phyloP scores from a whole-genome alignment of 2,329 filamentous ascomycete species.

The Xylariales sp. region DNA sequence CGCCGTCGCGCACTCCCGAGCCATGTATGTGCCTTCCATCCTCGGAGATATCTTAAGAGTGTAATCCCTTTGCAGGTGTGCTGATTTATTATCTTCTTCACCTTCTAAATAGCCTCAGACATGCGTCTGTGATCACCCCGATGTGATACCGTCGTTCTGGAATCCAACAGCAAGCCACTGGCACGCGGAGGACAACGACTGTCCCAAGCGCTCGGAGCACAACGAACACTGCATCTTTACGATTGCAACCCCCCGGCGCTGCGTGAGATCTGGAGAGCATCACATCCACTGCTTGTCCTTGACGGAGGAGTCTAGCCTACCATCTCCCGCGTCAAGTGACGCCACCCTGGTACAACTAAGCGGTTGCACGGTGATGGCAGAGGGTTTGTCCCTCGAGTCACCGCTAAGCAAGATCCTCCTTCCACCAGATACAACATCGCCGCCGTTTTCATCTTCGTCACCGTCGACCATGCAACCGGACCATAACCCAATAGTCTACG shows the following conservation, averaged over 20 bases:
- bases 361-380: not conserved
- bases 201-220: conserved; percentile 14
- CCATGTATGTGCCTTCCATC: conserved; percentile 5
- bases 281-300: not conserved
- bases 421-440: too few relatives aligned
- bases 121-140: conserved; percentile 14
- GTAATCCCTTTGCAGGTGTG: not conserved
- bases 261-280: conserved; percentile 8
- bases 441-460: too few relatives aligned
- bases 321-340: not conserved
- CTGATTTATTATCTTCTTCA: too few relatives aligned
- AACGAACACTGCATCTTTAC: conserved; percentile 18
- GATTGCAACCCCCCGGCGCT: conserved; percentile 9
- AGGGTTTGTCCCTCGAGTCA: not conserved
- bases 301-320: not conserved
- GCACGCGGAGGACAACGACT: conserved; percentile 15
- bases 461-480: too few relatives aligned
- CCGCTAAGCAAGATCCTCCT: not conserved
- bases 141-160: conserved; percentile 13
- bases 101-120: too few relatives aligned
- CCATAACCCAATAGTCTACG: too few relatives aligned
- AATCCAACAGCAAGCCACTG: conserved; percentile 14
- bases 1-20: not conserved
- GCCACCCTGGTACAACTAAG: not conserved
- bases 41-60: not conserved